Evolutionary conservation across 129 eudicot genomes (phyloP), one percentile per base, ranked within the genome.

Genomic region (Sambucus nigra): DNA sequence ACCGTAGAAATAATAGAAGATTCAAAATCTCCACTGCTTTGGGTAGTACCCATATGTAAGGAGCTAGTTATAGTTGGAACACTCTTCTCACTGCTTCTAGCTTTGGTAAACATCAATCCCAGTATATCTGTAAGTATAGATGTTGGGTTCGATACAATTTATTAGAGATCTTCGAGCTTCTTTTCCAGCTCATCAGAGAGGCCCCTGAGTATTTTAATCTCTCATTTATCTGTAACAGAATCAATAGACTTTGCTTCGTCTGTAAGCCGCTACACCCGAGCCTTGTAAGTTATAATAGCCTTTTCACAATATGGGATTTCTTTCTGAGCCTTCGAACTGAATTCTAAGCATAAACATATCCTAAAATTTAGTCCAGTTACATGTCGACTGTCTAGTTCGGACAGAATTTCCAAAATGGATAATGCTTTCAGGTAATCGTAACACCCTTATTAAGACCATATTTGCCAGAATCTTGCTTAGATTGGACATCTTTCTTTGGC

Each of bases 101-200:
- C 87, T 50, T 82, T 82, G 49, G 94, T 96, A 12, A 78, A 55
- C 18, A 83, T 61, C 51, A 80, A 56, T 12, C 78, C 92, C 62
- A 86, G 58, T n/a, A 92, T 74, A 55, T 92, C 99, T 17, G 95
- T 65, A 31, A 92, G 74, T 53, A 86, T 59, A 5, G 82, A 76
- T 46, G 73, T 67, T 65, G 99, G 96, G 70, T 76, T 92, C 14
- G 87, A 69, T 22, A 73, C 94, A 25, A 63, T 66, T 73, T 77
- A 94, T 60, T 86, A 91, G 55, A 92, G 73, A 80, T 92, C 99
- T 77, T 92, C 99, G 60, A 92, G 96, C 99, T 86, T 92, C 76
- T 72, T 92, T 55, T 92, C 99, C 53, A 92, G 80, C 12, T 92
- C 99, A 55, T 63, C 70, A 35, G 79, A 68, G 23, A 92, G 87